Evolutionary conservation across 1,284 basidiomycete species (phyloP), one percentile per base, ranked within the genome.

Genomic region (Athelia sp.): DNA sequence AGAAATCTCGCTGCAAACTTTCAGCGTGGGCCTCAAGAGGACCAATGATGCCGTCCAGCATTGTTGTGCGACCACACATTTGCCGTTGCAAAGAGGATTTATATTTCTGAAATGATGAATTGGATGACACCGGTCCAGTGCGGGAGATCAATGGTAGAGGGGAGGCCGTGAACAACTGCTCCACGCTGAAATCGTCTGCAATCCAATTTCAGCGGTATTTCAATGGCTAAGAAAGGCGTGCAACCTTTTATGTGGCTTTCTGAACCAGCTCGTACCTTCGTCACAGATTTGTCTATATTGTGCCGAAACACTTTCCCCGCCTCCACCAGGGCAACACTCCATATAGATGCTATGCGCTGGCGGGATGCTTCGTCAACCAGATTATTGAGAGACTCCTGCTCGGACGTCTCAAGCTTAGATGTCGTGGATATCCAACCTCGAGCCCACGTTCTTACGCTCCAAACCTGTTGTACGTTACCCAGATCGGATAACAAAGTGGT

Each of bases 401-500:
- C 82, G 22, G 62, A 40, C 2, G 61, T 60, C 18, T 73, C 66
- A 29, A 86, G 65, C 13, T 67, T 65, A 8, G 73, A 70, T 10
- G 62, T 64, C 3, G 55, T 50, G 9, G 60, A 54, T 4, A 84
- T 61, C 74, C 76, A 81, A 43, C 69, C 71, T 48, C 71, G 64
- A 23, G 79, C 64, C 34, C 73, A 74, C 11, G 66, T 62, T 40
- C 82, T 73, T n/a, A 86, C 61, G 45, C 70, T 74, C 87, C 87
- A 90, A 8, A 88, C 75, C 38, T 82, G 82, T 38, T 74, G 75
- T 13, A 85, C 75, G 18, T 60, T 76, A 18, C 75, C 66, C 17
- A 90, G 66, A 10, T 74, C 73, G 3, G 68, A 54, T 47, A 91
- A 69, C 85, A 85, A 90, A 43, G 66, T 65, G 11, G 70, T 62